Percentiles rank a stretch among this genome's conserved stretches.
These are phyloP conservation scores for Lepraria neglecta DNA, from an alignment of 495 filamentous ascomycete genomes.

Conservation along the genomic window DNA sequence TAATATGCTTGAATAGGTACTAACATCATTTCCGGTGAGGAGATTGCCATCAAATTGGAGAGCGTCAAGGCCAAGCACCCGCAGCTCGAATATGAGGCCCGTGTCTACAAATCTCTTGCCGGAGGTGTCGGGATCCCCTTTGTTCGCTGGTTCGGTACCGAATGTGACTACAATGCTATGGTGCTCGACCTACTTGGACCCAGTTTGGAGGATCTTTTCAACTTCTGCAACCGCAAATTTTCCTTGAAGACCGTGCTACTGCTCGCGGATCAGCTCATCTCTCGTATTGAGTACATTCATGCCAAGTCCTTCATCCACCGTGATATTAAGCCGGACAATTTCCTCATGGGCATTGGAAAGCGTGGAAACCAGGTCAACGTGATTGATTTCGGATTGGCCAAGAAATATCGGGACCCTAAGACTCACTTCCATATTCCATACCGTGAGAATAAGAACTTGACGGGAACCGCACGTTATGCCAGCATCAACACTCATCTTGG, in stretches of 20 bases:
- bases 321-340: slow-evolving; percentile 99
- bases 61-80: slow-evolving; percentile 99
- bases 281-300: slow-evolving; percentile 99
- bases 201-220: slow-evolving; percentile 99
- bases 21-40: slow-evolving; percentile 99
- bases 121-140: slow-evolving; percentile 99
- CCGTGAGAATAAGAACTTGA: slow-evolving; percentile 99
- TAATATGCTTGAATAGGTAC: slow-evolving; percentile 54
- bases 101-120: slow-evolving; percentile 98
- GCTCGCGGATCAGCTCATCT: slow-evolving; percentile 97
- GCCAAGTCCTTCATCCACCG: slow-evolving; percentile 99
- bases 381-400: slow-evolving; percentile 98
- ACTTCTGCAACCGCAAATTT: slow-evolving; percentile 99
- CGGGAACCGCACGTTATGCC: slow-evolving; percentile 96
- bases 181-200: slow-evolving; percentile 96
- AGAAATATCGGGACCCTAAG: slow-evolving; percentile 99
- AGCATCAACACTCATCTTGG: slow-evolving; percentile 99
- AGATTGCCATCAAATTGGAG: slow-evolving; percentile 99
- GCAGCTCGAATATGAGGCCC: slow-evolving; percentile 98
- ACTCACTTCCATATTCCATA: slow-evolving; percentile 99
- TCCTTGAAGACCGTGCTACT: slow-evolving; percentile 98
- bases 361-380: slow-evolving; percentile 99
- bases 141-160: slow-evolving; percentile 99
- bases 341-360: slow-evolving; percentile 99
- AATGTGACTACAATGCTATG: slow-evolving; percentile 99